These are phyloP conservation scores for Botrytis hyacinthi DNA, from an alignment of 2,329 filamentous ascomycete genomes.

Conservation along the genomic window DNA sequence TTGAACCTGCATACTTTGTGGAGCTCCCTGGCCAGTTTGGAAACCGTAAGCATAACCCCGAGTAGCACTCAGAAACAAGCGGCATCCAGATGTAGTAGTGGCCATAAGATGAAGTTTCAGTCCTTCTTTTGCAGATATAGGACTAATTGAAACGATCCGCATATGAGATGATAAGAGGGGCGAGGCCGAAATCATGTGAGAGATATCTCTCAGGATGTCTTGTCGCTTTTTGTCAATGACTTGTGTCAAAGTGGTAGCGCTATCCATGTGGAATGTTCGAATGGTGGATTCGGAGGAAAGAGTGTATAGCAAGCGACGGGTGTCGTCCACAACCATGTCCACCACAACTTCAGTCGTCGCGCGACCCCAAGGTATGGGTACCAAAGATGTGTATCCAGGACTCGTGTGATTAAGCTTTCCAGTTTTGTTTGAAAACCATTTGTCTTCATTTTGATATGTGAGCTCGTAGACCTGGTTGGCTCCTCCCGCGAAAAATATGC, in stretches of 20 bases:
- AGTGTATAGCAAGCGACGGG: constrained; percentile 83
- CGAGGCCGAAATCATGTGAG: constrained; percentile 78
- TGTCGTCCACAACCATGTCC: constrained; percentile 85
- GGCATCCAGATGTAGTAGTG: constrained; percentile 83
- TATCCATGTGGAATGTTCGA: constrained; percentile 83
- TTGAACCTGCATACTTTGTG: constrained; percentile 96
- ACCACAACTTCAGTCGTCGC: constrained; percentile 62
- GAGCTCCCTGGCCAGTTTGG: constrained; percentile 62
- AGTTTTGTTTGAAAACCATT: constrained; percentile 89
- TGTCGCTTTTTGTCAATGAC: constrained; percentile 62
- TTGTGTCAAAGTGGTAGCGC: constrained; percentile 57
- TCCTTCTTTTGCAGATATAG: constrained; percentile 76
- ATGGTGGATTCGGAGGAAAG: constrained; percentile 87
- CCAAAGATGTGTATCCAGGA: constrained; percentile 65
- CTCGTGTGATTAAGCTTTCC: constrained; percentile 86
- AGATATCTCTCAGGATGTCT: constrained; percentile 68
- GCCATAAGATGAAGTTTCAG: constrained; percentile 85
- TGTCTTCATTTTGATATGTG: constrained; percentile 94
- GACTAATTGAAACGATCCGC: constrained; percentile 78
- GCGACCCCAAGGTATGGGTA: constrained; percentile 50
- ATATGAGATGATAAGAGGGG: constrained; percentile 68
- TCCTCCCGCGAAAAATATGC: constrained; percentile 87
- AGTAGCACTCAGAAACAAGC: constrained; percentile 88
- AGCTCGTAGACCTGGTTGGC: constrained; percentile 92
- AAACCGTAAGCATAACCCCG: constrained; percentile 63